These are phyloP conservation scores for Cynara cardunculus DNA, from an alignment of 129 eudicot genomes.

Conservation along the genomic window DNA sequence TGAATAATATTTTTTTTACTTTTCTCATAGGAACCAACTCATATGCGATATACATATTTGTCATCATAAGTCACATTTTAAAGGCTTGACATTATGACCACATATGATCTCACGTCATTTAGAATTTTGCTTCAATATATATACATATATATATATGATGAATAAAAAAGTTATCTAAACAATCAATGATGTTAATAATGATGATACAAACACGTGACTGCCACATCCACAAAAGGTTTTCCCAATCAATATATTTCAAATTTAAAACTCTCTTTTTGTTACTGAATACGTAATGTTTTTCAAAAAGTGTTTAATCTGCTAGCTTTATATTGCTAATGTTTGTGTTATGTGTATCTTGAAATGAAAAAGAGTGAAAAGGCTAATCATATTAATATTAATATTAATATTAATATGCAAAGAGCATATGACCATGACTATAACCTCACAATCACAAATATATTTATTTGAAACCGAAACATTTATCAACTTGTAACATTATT, in stretches of 20 bases:
- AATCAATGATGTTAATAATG: neutral
- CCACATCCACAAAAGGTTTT: neutral
- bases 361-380: neutral
- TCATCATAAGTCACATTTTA: too few species aligned
- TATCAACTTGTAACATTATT: neutral
- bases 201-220: neutral
- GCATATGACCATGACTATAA: neutral
- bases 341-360: neutral
- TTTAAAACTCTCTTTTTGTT: neutral
- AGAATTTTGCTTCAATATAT: too few species aligned
- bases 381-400: neutral
- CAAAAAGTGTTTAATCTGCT: neutral
- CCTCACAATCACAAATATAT: too few species aligned
- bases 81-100: too few species aligned
- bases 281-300: neutral
- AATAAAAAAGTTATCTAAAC: neutral
- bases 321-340: neutral
- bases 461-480: too few species aligned
- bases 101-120: too few species aligned
- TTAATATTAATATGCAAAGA: neutral
- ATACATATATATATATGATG: neutral
- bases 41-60: too few species aligned
- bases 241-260: neutral
- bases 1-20: too few species aligned
- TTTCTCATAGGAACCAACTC: too few species aligned